phyloP scores from a whole-genome alignment of 2,329 filamentous ascomycete genomes.

The Aciculosporium take region DNA sequence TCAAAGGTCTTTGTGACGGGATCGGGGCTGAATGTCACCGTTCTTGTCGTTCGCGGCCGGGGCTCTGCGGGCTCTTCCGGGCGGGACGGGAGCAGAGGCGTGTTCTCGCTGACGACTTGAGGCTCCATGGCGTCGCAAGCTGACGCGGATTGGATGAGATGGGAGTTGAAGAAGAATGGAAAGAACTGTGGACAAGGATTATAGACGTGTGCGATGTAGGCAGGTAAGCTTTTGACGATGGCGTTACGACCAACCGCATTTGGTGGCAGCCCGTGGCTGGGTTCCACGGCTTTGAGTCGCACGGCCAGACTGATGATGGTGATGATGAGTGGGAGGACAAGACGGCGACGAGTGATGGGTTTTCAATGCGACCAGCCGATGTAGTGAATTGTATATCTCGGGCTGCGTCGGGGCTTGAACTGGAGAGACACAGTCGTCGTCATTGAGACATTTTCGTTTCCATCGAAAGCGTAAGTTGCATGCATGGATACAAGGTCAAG shows the following conservation, averaged over 20 bases:
- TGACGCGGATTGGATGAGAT: not conserved
- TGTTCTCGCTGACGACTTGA: slow-evolving; percentile 18
- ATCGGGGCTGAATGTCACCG: slow-evolving; percentile 65
- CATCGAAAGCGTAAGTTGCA: too few relatives aligned
- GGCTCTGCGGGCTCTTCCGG: slow-evolving; percentile 13
- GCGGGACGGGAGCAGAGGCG: slow-evolving; percentile 18
- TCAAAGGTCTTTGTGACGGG: slow-evolving; percentile 49
- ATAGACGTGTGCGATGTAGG: not conserved
- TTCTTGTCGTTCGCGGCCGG: slow-evolving; percentile 38
- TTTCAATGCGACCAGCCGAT: not conserved
- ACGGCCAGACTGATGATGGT: slow-evolving; percentile 2
- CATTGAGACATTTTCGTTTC: not conserved
- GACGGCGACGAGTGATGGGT: not conserved
- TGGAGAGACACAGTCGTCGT: not conserved
- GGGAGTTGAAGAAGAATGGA: not conserved
- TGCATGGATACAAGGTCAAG: too few relatives aligned
- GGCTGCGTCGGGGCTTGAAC: not conserved
- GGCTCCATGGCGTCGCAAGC: slow-evolving; percentile 13
- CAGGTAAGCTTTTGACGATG: not conserved
- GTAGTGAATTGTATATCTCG: not conserved
- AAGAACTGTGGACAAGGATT: not conserved
- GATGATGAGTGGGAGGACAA: not conserved
- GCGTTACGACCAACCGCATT: not conserved
- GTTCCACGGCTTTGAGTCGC: not conserved
- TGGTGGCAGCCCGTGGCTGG: not conserved